Evolutionary conservation across 257 asterid genomes (phyloP).

Genomic region (Osmanthus fragrans): DNA sequence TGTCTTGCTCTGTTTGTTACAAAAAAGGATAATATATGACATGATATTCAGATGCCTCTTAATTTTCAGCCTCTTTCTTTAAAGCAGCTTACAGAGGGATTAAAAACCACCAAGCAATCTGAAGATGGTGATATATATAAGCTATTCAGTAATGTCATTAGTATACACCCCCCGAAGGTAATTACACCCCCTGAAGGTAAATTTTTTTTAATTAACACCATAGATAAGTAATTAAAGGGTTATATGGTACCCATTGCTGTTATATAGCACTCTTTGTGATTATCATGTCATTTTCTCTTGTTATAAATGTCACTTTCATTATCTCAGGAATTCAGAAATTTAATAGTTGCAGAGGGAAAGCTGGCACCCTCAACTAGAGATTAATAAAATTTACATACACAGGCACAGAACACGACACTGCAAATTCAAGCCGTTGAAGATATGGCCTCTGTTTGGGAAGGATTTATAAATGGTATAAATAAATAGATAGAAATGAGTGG

Average conservation of each 20-base stretch:
- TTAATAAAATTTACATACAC: constrained; percentile 11
- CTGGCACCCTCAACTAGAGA: constrained; percentile 4
- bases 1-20: constrained; percentile 7
- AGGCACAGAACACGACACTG: background rate
- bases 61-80: constrained; percentile 82
- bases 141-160: constrained; percentile 75
- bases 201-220: background rate
- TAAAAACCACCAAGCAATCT: constrained; percentile 59
- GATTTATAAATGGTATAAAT: too few species aligned
- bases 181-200: constrained; percentile 82
- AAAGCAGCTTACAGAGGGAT: constrained; percentile 80
- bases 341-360: background rate
- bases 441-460: too few species aligned
- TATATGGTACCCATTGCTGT: constrained; percentile 9
- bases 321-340: background rate
- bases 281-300: background rate
- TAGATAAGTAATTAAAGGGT: background rate
- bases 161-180: constrained; percentile 79
- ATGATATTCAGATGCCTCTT: constrained; percentile 15
- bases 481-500: too few species aligned
- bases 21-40: constrained; percentile 16
- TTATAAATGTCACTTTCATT: background rate
- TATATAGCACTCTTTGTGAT: background rate
- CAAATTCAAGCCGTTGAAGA: background rate
- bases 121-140: constrained; percentile 67